phyloP scores from a whole-genome alignment of 2,329 filamentous ascomycete species.

The Trichoderma koningii region DNA sequence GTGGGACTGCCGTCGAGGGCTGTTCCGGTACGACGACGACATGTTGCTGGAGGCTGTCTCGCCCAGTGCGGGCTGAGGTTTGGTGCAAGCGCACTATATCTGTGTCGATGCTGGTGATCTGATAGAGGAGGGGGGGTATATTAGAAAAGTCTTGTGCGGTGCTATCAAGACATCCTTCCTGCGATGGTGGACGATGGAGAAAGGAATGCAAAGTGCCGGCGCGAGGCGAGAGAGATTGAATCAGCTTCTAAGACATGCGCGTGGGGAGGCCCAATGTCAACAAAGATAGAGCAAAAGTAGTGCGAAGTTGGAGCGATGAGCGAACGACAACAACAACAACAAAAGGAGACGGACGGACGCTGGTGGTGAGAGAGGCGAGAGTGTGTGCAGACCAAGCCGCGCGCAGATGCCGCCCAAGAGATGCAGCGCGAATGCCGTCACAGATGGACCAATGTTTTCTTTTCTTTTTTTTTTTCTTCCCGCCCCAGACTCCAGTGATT shows the following conservation, averaged over 20 bases:
- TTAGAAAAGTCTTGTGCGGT: slow-evolving; percentile 31
- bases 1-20: slow-evolving; percentile 60
- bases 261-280: slow-evolving; percentile 20
- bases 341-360: neutral
- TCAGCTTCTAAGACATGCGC: slow-evolving; percentile 33
- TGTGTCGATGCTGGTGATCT: slow-evolving; percentile 24
- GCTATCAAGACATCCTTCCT: slow-evolving; percentile 40
- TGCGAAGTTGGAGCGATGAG: neutral
- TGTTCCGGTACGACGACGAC: slow-evolving; percentile 62
- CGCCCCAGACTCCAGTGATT: neutral
- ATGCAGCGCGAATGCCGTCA: slow-evolving; percentile 23
- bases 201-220: slow-evolving; percentile 28
- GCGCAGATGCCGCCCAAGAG: slow-evolving; percentile 13
- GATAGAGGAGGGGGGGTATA: slow-evolving; percentile 8
- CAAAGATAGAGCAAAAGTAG: neutral
- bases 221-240: slow-evolving; percentile 30
- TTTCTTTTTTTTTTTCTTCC: slow-evolving; percentile 11
- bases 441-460: slow-evolving; percentile 20
- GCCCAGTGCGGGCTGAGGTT: slow-evolving; percentile 30
- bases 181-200: slow-evolving; percentile 29
- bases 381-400: neutral
- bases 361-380: neutral
- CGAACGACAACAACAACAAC: neutral
- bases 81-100: slow-evolving; percentile 9
- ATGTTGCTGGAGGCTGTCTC: slow-evolving; percentile 33